These are phyloP conservation scores for Wickerhamomyces queroliae DNA, from an alignment of 805 yeast genomes.

Conservation along the genomic window DNA sequence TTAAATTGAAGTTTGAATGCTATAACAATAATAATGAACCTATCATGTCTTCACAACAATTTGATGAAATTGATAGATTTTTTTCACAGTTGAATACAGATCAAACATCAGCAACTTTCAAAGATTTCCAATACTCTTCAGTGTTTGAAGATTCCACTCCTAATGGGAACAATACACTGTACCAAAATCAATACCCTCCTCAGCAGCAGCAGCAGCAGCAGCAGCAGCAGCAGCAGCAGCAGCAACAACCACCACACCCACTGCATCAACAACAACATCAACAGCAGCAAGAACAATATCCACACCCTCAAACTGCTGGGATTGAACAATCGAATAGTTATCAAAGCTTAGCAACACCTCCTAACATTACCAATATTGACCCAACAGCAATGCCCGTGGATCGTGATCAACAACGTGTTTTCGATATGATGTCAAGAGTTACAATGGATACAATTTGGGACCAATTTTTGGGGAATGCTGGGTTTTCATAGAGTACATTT, in stretches of 20 bases:
- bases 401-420: slow-evolving; percentile 48
- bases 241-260: no score
- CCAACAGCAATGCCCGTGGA: slow-evolving; percentile 9
- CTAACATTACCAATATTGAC: slow-evolving; percentile 1
- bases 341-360: slow-evolving; percentile 20
- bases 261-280: slow-evolving; percentile 5
- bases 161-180: no score
- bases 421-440: slow-evolving; percentile 56
- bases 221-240: no score
- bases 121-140: slow-evolving; percentile 1
- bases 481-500: slow-evolving; percentile 2
- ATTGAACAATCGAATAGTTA: slow-evolving; percentile 9
- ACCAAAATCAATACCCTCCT: no score
- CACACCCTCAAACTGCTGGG: slow-evolving; percentile 2
- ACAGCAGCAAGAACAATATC: neutral
- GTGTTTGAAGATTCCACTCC: neutral
- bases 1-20: slow-evolving; percentile 41
- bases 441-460: slow-evolving; percentile 62
- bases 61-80: slow-evolving; percentile 20
- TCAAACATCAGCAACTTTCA: neutral
- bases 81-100: slow-evolving; percentile 17
- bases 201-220: no score
- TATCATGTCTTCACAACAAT: slow-evolving; percentile 4
- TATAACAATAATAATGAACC: neutral
- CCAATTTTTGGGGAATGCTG: slow-evolving; percentile 41